A percentile compares a stretch with the other conserved stretches of the same genome.
Conservation (phyloP, 2,329 filamentous ascomycete species). For the Diaporthe eres region DNA sequence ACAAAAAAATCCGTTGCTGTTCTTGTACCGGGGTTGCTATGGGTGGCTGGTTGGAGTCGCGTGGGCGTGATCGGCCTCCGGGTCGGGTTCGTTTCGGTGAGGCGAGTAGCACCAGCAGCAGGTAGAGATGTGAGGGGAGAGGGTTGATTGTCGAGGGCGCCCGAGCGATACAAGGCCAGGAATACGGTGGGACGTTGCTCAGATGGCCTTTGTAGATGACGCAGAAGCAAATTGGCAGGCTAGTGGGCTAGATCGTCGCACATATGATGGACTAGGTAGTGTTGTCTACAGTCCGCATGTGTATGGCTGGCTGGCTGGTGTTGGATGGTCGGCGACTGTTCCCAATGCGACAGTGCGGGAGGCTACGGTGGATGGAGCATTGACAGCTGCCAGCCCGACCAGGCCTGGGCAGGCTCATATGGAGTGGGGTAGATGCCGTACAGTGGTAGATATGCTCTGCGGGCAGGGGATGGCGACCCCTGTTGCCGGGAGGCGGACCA, state of each 20-base stretch:
- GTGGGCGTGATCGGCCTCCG: constrained; percentile 11
- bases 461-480: constrained; percentile 1
- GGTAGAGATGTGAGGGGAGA: neutral
- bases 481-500: constrained; percentile 2
- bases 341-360: constrained; percentile 27
- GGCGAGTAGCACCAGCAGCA: neutral
- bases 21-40: neutral
- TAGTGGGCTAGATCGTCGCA: constrained; percentile 22
- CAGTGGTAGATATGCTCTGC: neutral
- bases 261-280: constrained; percentile 17
- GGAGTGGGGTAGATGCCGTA: neutral
- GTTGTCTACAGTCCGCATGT: constrained; percentile 8
- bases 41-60: neutral
- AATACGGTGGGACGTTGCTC: constrained; percentile 17
- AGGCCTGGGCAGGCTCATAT: constrained; percentile 19
- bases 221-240: constrained; percentile 21
- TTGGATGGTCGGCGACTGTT: neutral
- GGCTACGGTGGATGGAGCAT: constrained; percentile 19
- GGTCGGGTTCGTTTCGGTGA: constrained; percentile 3
- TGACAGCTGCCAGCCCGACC: constrained; percentile 19
- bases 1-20: neutral
- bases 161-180: neutral
- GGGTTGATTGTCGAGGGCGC: neutral
- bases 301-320: constrained; percentile 13
- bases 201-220: constrained; percentile 24